Evolutionary conservation across 768 basidiomycete genomes (phyloP).

Genomic region (Gymnopilus dilepis): DNA sequence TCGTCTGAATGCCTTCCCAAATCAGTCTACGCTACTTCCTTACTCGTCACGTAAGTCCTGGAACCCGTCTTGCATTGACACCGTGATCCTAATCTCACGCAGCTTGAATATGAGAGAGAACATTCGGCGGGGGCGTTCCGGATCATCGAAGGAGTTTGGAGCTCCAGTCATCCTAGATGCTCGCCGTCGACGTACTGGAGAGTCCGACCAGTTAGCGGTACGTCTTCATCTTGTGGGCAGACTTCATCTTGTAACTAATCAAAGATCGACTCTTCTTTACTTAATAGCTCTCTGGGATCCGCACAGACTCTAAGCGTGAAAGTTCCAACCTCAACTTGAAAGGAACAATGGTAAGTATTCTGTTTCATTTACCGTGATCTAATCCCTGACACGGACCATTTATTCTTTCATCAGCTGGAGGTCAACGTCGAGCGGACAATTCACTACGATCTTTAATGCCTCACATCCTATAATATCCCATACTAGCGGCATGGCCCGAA

Average conservation of each 20-base stretch:
- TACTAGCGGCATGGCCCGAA: background rate
- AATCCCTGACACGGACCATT: background rate
- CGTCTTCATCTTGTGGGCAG: background rate
- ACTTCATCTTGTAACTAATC: background rate
- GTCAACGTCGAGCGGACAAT: conserved; percentile 27
- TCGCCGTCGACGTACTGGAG: conserved; percentile 14
- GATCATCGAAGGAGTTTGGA: conserved; percentile 16
- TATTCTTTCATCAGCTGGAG: conserved; percentile 16
- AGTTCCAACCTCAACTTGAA: background rate
- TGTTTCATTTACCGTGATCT: background rate
- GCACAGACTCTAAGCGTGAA: conserved; percentile 5
- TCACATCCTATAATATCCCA: background rate
- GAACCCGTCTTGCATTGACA: background rate
- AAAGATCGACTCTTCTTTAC: background rate
- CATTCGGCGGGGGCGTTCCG: conserved; percentile 21
- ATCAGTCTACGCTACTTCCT: conserved; percentile 24
- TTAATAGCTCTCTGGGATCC: conserved; percentile 2
- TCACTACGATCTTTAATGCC: conserved; percentile 19
- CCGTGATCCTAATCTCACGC: background rate
- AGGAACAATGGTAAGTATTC: conserved; percentile 6
- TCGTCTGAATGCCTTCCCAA: conserved; percentile 10
- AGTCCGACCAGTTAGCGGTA: conserved; percentile 17
- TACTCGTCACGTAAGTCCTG: conserved; percentile 27
- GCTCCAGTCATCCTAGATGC: conserved; percentile 22
- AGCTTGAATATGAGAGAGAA: conserved; percentile 26